Conservation (phyloP, 1,284 basidiomycete species). For the Cerrena zonata region DNA sequence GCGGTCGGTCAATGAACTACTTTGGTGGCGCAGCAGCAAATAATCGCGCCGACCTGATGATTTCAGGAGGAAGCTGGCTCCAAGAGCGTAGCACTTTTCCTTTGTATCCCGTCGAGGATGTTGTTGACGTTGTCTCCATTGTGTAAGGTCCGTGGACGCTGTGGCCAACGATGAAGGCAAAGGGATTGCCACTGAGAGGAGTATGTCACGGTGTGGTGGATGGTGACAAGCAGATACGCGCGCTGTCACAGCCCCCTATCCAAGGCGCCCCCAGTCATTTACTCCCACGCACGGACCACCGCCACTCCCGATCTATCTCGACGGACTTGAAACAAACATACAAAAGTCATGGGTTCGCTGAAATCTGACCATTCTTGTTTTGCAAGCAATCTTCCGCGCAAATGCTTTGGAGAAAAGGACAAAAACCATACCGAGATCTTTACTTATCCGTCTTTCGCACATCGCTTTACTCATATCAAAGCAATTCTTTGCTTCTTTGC, state of each 20-base stretch:
- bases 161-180: constrained; percentile 18
- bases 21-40: constrained; percentile 15
- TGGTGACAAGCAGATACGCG: constrained; percentile 21
- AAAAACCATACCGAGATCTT: not conserved
- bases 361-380: not conserved
- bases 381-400: not conserved
- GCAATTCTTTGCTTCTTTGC: not conserved
- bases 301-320: not conserved
- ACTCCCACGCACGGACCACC: constrained; percentile 26
- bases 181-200: constrained; percentile 1
- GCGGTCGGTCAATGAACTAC: constrained; percentile 14
- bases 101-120: constrained; percentile 40
- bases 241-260: constrained; percentile 19
- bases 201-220: constrained; percentile 20
- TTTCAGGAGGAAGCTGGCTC: constrained; percentile 63
- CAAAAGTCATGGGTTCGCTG: not conserved
- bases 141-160: constrained; percentile 11
- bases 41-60: constrained; percentile 50
- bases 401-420: not conserved
- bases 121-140: constrained; percentile 7
- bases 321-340: too few relatives aligned
- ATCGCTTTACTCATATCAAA: not conserved
- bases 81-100: constrained; percentile 65
- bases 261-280: constrained; percentile 10
- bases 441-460: not conserved